phyloP scores from a whole-genome alignment of 495 filamentous ascomycete species.

The Thermochaetoides thermophila region DNA sequence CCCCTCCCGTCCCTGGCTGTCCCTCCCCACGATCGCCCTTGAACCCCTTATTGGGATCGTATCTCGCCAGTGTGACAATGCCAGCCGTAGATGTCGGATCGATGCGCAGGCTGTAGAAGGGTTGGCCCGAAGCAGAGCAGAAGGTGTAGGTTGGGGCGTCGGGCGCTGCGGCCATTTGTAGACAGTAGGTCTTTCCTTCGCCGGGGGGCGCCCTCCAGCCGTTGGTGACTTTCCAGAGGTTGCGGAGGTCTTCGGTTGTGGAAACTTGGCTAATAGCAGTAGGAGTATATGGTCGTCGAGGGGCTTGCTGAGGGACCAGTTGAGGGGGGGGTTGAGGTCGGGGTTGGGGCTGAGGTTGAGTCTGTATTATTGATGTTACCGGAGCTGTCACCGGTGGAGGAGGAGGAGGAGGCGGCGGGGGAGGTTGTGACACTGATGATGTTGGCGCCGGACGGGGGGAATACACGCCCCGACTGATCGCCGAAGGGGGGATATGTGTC shows the following conservation, averaged over 20 bases:
- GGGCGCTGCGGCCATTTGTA: conserved; percentile 31
- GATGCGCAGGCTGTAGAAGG: conserved; percentile 38
- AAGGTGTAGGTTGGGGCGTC: conserved; percentile 39
- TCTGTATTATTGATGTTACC: background rate
- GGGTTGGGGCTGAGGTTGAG: background rate
- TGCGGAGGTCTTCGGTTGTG: conserved; percentile 36
- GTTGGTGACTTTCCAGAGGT: conserved; percentile 40
- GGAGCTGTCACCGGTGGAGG: background rate
- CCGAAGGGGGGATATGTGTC: conserved; percentile 37
- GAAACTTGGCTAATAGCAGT: conserved; percentile 29
- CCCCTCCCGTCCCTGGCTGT: conserved; percentile 2
- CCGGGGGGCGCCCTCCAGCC: conserved; percentile 36
- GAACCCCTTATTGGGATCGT: conserved; percentile 37
- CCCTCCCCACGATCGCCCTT: too few relatives aligned
- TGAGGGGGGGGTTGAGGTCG: conserved; percentile 8
- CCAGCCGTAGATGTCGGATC: conserved; percentile 41
- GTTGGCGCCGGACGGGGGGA: too few relatives aligned
- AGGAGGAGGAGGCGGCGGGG: background rate
- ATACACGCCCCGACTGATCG: conserved; percentile 43
- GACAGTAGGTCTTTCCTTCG: conserved; percentile 36
- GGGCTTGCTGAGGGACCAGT: too few relatives aligned
- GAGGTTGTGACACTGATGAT: too few relatives aligned
- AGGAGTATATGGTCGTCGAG: conserved; percentile 26
- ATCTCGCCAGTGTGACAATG: conserved; percentile 34
- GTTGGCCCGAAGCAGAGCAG: conserved; percentile 30